Base-by-base conservation (phyloP, 805 yeast species). In the Spathaspora hagerdaliae region DNA sequence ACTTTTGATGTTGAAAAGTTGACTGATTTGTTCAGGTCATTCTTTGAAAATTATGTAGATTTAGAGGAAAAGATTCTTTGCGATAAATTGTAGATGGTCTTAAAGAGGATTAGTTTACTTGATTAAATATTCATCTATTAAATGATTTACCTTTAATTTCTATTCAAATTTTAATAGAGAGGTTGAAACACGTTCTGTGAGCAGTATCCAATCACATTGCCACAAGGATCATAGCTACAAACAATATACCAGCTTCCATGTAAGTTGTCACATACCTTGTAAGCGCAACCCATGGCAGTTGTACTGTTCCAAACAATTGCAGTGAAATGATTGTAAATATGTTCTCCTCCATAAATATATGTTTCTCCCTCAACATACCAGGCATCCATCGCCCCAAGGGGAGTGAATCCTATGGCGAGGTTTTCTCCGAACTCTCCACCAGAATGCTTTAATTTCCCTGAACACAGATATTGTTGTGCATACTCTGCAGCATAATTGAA, bases 1-100 rank as follows among this genome's bases (percentile, higher is more conserved):
- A 65, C 87, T 15, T 71, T 67, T 41, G 98, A 91, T 66, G 72
- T 92, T 27, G 82, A 71, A 41, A 71, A 75, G 47, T 79, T 87
- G 48, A 76, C 81, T 37, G 65, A 67, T 39, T 69, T 91, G 49
- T 89, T 86, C 60, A 73, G 69, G 51, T 73, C 80, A 19, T 91
- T 77, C 60, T 89, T 80, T 59, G 77, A 55, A 14, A 45, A 61
- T 15, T 71, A 60, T 45, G 54, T 48, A 24, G 60, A 51, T 2
- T 45, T 65, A 32, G 72, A 69, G 41, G 59, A 51, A 24, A 53
- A 45, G 40, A 63, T 69, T 26, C 52, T 56, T 31, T 59, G 65
- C 43, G 65, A 43, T 31, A 44, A 43, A 14, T 34, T 47, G 7
- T 47, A 36, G 32, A 3, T 29, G 12, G 4, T 14, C 37, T 10